Evolutionary conservation across 2,329 filamentous ascomycete genomes (phyloP).

Genomic region (Epichloe gansuensis): DNA sequence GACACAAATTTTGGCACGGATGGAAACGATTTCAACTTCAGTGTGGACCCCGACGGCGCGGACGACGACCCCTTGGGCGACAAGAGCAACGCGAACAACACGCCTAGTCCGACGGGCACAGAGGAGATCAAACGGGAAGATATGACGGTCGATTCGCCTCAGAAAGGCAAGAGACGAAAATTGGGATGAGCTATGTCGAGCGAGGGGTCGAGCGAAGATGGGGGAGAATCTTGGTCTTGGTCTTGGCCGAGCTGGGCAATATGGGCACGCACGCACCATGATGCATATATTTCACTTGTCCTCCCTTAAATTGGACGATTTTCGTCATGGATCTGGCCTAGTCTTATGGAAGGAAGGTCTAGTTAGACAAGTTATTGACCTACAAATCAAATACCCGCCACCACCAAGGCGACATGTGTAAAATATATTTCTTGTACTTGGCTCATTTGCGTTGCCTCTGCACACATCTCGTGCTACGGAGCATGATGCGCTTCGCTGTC

Average conservation of each 20-base stretch:
- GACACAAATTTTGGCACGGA: slow-evolving; percentile 27
- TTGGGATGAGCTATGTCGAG: slow-evolving; percentile 13
- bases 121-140: slow-evolving; percentile 38
- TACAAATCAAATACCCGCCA: background rate
- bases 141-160: slow-evolving; percentile 15
- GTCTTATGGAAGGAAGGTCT: background rate
- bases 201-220: too few relatives aligned
- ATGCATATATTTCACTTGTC: too few relatives aligned
- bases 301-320: background rate
- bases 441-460: background rate
- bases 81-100: slow-evolving; percentile 18
- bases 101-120: slow-evolving; percentile 33
- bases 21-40: slow-evolving; percentile 39
- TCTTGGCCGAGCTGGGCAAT: background rate
- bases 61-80: background rate
- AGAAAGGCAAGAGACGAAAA: slow-evolving; percentile 26
- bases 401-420: background rate
- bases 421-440: background rate
- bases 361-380: background rate
- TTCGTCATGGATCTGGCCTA: background rate
- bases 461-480: background rate
- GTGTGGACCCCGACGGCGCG: slow-evolving; percentile 25
- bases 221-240: too few relatives aligned
- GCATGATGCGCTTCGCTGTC: too few relatives aligned
- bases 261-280: too few relatives aligned